Conservation (phyloP, 1,284 basidiomycete genomes). For the Leccinum pachyderme region DNA sequence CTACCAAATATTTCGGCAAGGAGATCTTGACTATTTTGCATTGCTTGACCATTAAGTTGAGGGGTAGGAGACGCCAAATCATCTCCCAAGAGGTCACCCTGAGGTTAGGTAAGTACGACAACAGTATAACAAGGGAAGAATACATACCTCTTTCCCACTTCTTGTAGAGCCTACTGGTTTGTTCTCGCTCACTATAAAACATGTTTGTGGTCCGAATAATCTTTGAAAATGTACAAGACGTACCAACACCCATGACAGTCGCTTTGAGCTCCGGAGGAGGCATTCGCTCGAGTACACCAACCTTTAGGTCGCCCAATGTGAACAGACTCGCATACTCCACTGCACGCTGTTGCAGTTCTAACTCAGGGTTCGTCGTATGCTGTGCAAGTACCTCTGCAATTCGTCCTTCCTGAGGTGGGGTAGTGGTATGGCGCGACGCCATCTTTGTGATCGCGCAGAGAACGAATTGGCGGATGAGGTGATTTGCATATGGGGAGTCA, state of each 20-base stretch:
- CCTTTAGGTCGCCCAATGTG: conserved; percentile 68
- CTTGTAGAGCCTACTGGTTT: conserved; percentile 90
- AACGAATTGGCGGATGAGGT: conserved; percentile 90
- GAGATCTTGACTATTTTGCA: conserved; percentile 83
- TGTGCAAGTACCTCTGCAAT: conserved; percentile 73
- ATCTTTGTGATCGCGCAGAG: conserved; percentile 91
- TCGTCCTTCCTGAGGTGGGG: conserved; percentile 69
- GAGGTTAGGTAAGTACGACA: conserved; percentile 21
- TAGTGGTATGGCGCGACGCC: conserved; percentile 70
- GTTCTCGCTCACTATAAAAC: conserved; percentile 77
- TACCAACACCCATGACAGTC: conserved; percentile 88
- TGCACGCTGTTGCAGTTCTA: conserved; percentile 94
- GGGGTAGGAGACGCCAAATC: conserved; percentile 49
- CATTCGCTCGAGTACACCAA: conserved; percentile 97
- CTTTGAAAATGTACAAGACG: neutral
- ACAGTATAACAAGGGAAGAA: conserved; percentile 2
- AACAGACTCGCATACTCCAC: conserved; percentile 93
- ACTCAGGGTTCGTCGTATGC: conserved; percentile 83
- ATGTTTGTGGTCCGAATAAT: neutral
- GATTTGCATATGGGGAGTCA: conserved; percentile 93
- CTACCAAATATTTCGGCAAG: conserved; percentile 92
- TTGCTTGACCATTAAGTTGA: conserved; percentile 40
- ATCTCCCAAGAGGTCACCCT: conserved; percentile 76
- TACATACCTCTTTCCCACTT: conserved; percentile 67
- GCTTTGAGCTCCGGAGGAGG: conserved; percentile 95